phyloP scores from a whole-genome alignment of 108 stramenopile species.

The Tribonema minus region DNA sequence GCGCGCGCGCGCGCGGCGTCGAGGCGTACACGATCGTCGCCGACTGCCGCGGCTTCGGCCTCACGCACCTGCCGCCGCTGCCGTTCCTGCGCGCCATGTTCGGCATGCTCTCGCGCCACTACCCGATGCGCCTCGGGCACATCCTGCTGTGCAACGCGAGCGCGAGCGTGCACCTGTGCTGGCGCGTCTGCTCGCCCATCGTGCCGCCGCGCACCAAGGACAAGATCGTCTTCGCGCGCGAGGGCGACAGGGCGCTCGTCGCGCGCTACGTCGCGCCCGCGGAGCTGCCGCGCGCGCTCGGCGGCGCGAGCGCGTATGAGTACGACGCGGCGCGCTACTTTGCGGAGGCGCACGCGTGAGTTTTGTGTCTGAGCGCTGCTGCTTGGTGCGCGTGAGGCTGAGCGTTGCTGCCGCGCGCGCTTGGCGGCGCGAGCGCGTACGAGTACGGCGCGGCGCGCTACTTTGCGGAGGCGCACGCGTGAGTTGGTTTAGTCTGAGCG shows the following conservation, averaged over 20 bases:
- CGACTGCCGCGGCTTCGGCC: slow-evolving; percentile 33
- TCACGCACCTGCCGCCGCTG: slow-evolving; percentile 20
- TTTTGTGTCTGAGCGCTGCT: too few species aligned
- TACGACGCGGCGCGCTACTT: neutral
- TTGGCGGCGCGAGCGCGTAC: neutral
- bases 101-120: slow-evolving; percentile 19
- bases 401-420: neutral
- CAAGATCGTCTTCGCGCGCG: slow-evolving; percentile 8
- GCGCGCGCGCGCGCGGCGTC: slow-evolving; percentile 7
- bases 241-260: neutral
- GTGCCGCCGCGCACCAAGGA: slow-evolving; percentile 26
- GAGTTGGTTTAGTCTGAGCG: too few species aligned
- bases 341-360: neutral
- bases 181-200: slow-evolving; percentile 23
- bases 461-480: neutral
- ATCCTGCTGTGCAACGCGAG: slow-evolving; percentile 30
- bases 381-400: too few species aligned
- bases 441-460: neutral
- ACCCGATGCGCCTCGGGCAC: slow-evolving; percentile 38
- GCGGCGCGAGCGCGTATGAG: neutral
- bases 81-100: slow-evolving; percentile 23
- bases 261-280: neutral
- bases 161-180: slow-evolving; percentile 29
- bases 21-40: slow-evolving; percentile 39
- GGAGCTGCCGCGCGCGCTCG: neutral